Percentiles rank a stretch among this genome's conserved stretches.
These are phyloP conservation scores for Skeletonema marinoi DNA, from an alignment of 108 stramenopile genomes.

Conservation along the genomic window DNA sequence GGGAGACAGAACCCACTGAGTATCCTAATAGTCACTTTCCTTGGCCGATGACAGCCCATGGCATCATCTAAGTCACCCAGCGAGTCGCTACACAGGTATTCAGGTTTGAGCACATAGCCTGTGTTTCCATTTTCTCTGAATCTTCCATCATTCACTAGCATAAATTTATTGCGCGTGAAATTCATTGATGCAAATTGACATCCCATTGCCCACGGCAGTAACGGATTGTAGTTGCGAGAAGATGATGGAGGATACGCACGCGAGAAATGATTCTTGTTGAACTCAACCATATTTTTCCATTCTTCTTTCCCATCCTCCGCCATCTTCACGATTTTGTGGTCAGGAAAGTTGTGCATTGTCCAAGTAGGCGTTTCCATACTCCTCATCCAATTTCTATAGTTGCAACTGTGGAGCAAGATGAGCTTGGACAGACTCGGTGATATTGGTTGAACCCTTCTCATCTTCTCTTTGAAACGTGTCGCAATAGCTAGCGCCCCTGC, in stretches of 20 bases:
- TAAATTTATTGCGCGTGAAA: constrained; percentile 75
- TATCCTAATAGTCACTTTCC: constrained; percentile 64
- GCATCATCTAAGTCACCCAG: constrained; percentile 36
- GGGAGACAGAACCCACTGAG: constrained; percentile 80
- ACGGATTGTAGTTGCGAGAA: constrained; percentile 84
- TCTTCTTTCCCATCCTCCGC: constrained; percentile 40
- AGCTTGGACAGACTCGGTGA: constrained; percentile 58
- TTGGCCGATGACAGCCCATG: constrained; percentile 32
- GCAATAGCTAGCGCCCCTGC: constrained; percentile 56
- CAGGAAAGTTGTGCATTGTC: constrained; percentile 71
- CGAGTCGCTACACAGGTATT: constrained; percentile 40
- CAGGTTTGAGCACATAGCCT: constrained; percentile 96
- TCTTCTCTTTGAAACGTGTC: constrained; percentile 69
- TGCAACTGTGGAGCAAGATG: constrained; percentile 64
- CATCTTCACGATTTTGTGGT: constrained; percentile 46
- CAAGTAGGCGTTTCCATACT: constrained; percentile 59
- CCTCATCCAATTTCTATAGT: constrained; percentile 65
- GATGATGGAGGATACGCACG: constrained; percentile 81
- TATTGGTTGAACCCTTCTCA: constrained; percentile 50
- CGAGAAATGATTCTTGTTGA: constrained; percentile 71
- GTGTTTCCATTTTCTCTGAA: constrained; percentile 90
- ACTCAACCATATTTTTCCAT: constrained; percentile 46
- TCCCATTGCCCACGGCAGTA: constrained; percentile 86
- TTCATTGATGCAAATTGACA: constrained; percentile 94
- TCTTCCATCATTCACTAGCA: constrained; percentile 89